A percentile compares a stretch with the other conserved stretches of the same genome.
Evolutionary conservation across 495 filamentous ascomycete species (phyloP).

Genomic region (Neurospora terricola): DNA sequence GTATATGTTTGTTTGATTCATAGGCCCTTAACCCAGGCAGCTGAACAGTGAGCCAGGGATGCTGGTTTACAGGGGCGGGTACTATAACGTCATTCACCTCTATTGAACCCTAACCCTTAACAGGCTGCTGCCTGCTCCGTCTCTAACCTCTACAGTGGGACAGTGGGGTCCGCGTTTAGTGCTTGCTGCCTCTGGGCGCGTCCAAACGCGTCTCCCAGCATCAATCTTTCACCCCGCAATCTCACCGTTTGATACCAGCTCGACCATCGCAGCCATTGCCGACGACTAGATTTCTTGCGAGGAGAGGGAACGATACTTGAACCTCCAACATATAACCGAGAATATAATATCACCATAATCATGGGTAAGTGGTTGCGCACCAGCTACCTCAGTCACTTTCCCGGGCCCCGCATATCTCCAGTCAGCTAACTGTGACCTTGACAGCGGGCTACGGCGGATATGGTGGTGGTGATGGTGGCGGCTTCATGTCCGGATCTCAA

Average conservation of each 20-base stretch:
- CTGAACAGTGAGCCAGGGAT: neutral
- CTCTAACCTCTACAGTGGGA: neutral
- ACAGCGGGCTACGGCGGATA: conserved; percentile 31
- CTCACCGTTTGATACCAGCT: neutral
- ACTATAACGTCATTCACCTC: neutral
- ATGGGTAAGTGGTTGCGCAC: conserved; percentile 6
- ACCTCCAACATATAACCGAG: neutral
- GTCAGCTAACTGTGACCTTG: neutral
- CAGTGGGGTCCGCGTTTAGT: conserved; percentile 15
- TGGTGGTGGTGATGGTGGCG: conserved; percentile 34
- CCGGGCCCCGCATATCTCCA: neutral
- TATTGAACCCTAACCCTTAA: neutral
- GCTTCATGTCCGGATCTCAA: conserved; percentile 35
- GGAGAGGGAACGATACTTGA: neutral
- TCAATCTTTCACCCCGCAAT: conserved; percentile 9
- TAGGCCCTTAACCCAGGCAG: neutral
- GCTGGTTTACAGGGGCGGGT: neutral
- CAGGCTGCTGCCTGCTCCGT: neutral
- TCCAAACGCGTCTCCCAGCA: conserved; percentile 7
- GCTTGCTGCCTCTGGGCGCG: conserved; percentile 6
- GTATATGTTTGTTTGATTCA: neutral
- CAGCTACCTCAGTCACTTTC: neutral
- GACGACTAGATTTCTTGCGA: neutral
- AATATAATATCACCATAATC: neutral
- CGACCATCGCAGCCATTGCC: neutral